phyloP scores from a whole-genome alignment of 208 protist genomes.

The Porcisia hertigi region DNA sequence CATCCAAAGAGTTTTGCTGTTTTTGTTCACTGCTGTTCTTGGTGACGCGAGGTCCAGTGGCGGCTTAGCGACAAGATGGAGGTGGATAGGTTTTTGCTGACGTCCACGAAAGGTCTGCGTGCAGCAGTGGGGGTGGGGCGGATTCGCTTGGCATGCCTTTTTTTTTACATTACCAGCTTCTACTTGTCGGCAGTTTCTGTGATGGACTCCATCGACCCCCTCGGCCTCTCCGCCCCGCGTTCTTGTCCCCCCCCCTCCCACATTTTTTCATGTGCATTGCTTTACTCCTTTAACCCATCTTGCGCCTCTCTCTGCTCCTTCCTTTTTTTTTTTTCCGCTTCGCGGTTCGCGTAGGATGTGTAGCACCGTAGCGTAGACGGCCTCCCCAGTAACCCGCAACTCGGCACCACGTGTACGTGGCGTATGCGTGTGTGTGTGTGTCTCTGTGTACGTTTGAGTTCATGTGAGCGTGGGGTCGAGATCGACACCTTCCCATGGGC shows the following conservation, averaged over 20 bases:
- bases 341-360: background rate
- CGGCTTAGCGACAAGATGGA: background rate
- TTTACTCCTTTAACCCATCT: background rate
- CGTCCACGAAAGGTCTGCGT: background rate
- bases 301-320: background rate
- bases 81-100: background rate
- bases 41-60: background rate
- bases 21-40: background rate
- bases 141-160: background rate
- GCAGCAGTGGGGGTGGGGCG: background rate
- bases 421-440: constrained; percentile 9
- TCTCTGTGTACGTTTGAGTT: background rate
- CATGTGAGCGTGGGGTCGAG: background rate
- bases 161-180: background rate
- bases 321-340: background rate
- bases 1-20: background rate
- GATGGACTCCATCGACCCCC: background rate
- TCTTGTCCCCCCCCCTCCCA: background rate
- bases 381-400: constrained; percentile 11
- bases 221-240: background rate
- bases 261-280: background rate
- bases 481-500: background rate
- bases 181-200: background rate
- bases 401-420: background rate
- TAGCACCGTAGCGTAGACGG: background rate